A percentile compares a stretch with the other conserved stretches of the same genome.
These are phyloP conservation scores for Colletotrichum salicis DNA, from an alignment of 2,329 filamentous ascomycete genomes.

Conservation along the genomic window DNA sequence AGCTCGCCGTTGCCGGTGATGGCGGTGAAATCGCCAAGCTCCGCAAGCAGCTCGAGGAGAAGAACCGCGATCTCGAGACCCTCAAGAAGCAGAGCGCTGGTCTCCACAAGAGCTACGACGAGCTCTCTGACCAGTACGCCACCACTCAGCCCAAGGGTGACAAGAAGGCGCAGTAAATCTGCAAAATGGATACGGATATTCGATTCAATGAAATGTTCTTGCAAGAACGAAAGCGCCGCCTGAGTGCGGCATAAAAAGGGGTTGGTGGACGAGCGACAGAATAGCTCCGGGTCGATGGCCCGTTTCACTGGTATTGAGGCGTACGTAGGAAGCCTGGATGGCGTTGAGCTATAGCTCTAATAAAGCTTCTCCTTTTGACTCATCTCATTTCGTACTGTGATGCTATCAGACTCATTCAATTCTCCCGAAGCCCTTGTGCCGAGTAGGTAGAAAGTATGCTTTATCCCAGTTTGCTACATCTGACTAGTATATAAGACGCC, in stretches of 20 bases:
- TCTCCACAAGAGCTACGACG: slow-evolving; percentile 85
- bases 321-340: slow-evolving; percentile 7
- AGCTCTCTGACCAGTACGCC: slow-evolving; percentile 84
- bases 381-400: background rate
- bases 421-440: background rate
- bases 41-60: slow-evolving; percentile 77
- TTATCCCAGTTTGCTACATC: background rate
- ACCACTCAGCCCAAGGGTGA: slow-evolving; percentile 62
- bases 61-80: slow-evolving; percentile 84
- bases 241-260: background rate
- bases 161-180: slow-evolving; percentile 67
- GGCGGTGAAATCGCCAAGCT: slow-evolving; percentile 79
- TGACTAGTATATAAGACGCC: background rate
- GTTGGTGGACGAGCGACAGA: background rate
- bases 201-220: too few species aligned
- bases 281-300: background rate
- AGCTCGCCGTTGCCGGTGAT: slow-evolving; percentile 77
- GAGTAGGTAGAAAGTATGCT: background rate
- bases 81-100: slow-evolving; percentile 93
- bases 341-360: slow-evolving; percentile 20
- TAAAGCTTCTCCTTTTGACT: slow-evolving; percentile 9
- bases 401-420: background rate
- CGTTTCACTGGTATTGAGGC: background rate
- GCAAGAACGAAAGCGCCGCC: background rate
- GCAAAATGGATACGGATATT: background rate